phyloP scores from a whole-genome alignment of 768 basidiomycete genomes.

The Boletus speciosus region DNA sequence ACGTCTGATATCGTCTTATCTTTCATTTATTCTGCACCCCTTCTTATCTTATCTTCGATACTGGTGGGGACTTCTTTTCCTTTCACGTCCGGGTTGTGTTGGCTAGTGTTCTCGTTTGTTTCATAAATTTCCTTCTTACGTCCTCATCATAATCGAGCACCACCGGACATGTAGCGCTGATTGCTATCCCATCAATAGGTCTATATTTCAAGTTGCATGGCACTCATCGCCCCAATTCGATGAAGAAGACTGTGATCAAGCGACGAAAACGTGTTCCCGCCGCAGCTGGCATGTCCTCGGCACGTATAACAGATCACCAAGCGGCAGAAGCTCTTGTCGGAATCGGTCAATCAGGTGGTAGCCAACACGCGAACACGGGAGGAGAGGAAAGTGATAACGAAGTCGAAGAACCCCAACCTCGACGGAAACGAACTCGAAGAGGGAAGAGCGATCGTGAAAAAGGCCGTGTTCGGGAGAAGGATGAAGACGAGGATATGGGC shows the following conservation, averaged over 20 bases:
- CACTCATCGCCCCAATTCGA: constrained; percentile 92
- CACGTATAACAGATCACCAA: constrained; percentile 75
- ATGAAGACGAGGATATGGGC: constrained; percentile 51
- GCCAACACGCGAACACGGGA: constrained; percentile 34
- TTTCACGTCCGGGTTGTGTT: constrained; percentile 5
- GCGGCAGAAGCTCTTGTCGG: constrained; percentile 87
- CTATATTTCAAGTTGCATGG: constrained; percentile 99
- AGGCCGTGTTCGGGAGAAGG: constrained; percentile 35
- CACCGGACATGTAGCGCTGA: constrained; percentile 11
- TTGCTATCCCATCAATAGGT: constrained; percentile 46
- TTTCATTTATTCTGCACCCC: constrained; percentile 8
- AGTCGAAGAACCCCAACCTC: constrained; percentile 46
- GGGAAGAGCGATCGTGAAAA: constrained; percentile 36
- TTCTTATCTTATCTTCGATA: constrained; percentile 27
- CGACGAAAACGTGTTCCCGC: constrained; percentile 96
- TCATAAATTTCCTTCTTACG: neutral
- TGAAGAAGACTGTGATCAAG: constrained; percentile 99
- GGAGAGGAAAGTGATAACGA: constrained; percentile 43
- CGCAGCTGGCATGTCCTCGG: constrained; percentile 47
- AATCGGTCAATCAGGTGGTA: constrained; percentile 55
- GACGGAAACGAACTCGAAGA: constrained; percentile 54
- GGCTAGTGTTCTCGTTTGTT: neutral
- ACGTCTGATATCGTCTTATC: constrained; percentile 19
- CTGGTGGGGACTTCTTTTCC: constrained; percentile 10
- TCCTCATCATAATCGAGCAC: neutral